Evolutionary conservation across 805 yeast species (phyloP).

Genomic region (Debaryomyces hansenii): DNA sequence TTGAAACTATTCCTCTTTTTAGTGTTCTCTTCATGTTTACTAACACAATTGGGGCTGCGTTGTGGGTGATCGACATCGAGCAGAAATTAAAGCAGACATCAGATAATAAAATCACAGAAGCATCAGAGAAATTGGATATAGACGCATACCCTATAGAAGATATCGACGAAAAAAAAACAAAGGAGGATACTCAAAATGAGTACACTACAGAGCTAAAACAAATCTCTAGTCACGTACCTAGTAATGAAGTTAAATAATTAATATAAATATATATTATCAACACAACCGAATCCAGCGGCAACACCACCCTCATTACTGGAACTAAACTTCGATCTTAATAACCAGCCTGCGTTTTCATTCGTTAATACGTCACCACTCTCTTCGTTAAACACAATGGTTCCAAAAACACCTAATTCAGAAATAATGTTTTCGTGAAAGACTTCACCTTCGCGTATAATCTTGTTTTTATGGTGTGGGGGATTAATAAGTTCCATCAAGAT

Average conservation of each 20-base stretch:
- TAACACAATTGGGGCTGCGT: constrained; percentile 61
- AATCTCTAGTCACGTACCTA: background rate
- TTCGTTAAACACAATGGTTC: constrained; percentile 75
- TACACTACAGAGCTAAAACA: background rate
- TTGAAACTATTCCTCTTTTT: constrained; percentile 56
- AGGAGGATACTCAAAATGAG: background rate
- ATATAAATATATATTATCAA: constrained; percentile 74
- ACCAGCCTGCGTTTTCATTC: constrained; percentile 79
- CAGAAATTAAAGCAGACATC: constrained; percentile 10
- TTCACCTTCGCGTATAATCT: constrained; percentile 66
- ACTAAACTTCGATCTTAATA: constrained; percentile 84
- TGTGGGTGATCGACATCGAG: constrained; percentile 55
- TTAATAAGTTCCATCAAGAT: constrained; percentile 91
- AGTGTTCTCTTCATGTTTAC: constrained; percentile 57
- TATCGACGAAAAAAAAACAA: background rate
- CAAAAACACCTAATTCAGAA: constrained; percentile 91
- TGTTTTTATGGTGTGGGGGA: constrained; percentile 69
- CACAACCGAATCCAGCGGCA: constrained; percentile 98
- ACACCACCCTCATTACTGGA: constrained; percentile 96
- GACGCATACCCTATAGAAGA: background rate
- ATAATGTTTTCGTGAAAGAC: constrained; percentile 71
- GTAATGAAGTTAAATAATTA: background rate
- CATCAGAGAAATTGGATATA: background rate
- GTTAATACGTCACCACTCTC: constrained; percentile 51
- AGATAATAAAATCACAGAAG: background rate